Base-by-base conservation (phyloP, 2,329 filamentous ascomycete species). In the Trichoderma koningiopsis region DNA sequence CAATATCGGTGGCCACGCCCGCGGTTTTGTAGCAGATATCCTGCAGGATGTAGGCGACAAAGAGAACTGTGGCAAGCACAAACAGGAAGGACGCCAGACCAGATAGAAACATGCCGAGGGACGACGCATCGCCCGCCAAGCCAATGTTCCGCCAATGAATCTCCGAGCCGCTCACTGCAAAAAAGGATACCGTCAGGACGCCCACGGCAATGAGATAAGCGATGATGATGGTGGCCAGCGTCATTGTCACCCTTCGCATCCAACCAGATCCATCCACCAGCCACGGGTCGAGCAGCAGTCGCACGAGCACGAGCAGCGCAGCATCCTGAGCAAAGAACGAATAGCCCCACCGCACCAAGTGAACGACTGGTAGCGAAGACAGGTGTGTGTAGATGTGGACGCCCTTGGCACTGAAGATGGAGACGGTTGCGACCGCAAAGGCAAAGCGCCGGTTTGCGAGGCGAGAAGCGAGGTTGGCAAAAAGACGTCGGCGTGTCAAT, bases 101-200 rank as follows among this genome's bases (percentile, higher is more conserved):
- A 10, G 75, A 73, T 7, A 77, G 65, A 7, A 77, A 72, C 56
- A 77, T 69, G 14, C 69, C 71, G 27, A 74, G 74, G 3, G 73
- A 75, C 19, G 72, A 71, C 7, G 75, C 71, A 55, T 76, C 75
- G 5, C 71, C 60, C 0, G 75, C 76, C 52, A 77, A 66, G 3
- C 70, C 74, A 22, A 75, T 72, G 58, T 77, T 76, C 16, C 75
- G 73, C 76, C 76, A 77, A 49, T 76, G 75, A 22, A 77, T 74
- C 59, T 77, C 76, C 0, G 75, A 73, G 19, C 74, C 74, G 6
- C 74, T 73, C 11, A 79, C 74, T 10, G 72, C 64, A 68, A 78
- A 80, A 55, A 80, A 80, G 3, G 78, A 75, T 2, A 79, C 73
- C 64, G 68, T 74, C 43, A 75, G 69, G 16, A 60, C 55, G 3